Conservation (phyloP, 768 basidiomycete genomes). For the Hysterangium stoloniferum region DNA sequence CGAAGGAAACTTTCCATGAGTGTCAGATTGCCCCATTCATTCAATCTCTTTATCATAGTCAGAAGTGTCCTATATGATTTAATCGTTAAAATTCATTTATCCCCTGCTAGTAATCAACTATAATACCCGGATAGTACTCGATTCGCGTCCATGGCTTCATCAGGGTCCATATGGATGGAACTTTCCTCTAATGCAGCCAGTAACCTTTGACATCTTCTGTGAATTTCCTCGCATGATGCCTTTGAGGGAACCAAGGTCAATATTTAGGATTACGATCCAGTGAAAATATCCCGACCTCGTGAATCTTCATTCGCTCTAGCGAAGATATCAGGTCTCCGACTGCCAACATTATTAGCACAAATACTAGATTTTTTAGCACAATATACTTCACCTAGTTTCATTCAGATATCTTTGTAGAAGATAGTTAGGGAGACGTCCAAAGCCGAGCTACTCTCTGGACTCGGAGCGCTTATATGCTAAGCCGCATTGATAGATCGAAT, state of each 20-base stretch:
- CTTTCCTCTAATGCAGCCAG: not conserved
- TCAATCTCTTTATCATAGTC: not conserved
- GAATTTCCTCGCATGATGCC: slow-evolving; percentile 2
- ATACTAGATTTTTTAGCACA: not conserved
- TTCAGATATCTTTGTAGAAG: too few relatives aligned
- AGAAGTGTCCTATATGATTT: slow-evolving; percentile 1
- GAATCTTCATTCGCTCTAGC: not conserved
- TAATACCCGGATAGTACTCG: not conserved
- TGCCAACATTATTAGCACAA: not conserved
- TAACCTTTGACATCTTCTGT: not conserved
- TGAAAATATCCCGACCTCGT: not conserved
- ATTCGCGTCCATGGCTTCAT: not conserved
- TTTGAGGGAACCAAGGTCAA: not conserved
- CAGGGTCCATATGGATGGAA: not conserved
- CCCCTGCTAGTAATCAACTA: not conserved
- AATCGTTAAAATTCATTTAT: not conserved
- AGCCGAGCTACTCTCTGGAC: too few relatives aligned
- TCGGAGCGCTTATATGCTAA: too few relatives aligned
- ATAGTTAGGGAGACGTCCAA: too few relatives aligned
- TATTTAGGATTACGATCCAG: not conserved
- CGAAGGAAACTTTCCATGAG: not conserved
- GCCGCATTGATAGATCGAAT: too few relatives aligned
- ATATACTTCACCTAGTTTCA: not conserved
- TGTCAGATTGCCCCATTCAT: slow-evolving; percentile 4
- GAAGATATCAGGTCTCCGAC: slow-evolving; percentile 1